Base-by-base conservation (phyloP, 495 filamentous ascomycete genomes). In the Podospora fimiseda region DNA sequence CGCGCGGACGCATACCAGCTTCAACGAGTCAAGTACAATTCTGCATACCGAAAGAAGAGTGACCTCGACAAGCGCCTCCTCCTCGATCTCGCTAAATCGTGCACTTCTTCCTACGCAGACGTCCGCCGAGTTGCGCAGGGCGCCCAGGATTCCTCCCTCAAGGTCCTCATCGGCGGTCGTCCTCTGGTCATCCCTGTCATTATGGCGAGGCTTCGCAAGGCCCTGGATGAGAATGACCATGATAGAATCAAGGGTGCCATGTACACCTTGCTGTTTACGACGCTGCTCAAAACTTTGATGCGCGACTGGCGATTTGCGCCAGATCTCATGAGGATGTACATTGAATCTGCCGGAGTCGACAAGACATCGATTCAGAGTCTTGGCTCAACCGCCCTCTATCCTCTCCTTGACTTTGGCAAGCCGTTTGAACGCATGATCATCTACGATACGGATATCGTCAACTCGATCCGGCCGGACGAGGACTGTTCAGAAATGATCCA, bases 291-390 rank as follows among this genome's bases (percentile, higher is more conserved):
- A 64, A 90, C 91, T 0, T 80, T 89, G 41, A 84, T 88, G 30
- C 82, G 85, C 46, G 88, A 97, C 63, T 99, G 93, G 93, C 84
- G 89, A 51, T 96, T 88, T 67, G 85, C 93, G 2, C 93, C 93
- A 1, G 75, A 81, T 4, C 70, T 97, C 23, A 87, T 99, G 69
- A 81, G 84, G 49, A 77, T 90, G 22, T 99, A 92, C 69, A 92
- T 99, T 54, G 79, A 87, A 59, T 87, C 93, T 16, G 90, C 87
- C 41, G 84, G 84, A 23, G 89, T 90, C 7, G 93, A 99, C 69
- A 95, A 93, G 61, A 81, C 89, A 11, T 95, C 90, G 3, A 88
- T 99, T 19, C 93, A 97, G 64, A 93, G 86, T 61, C 80, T 99
- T 16, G 90, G 89, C 23, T 82, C 84, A 0, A 82, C 79, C 20